Evolutionary conservation across 2,329 filamentous ascomycete species (phyloP).

Genomic region (Neoascochyta sp.): DNA sequence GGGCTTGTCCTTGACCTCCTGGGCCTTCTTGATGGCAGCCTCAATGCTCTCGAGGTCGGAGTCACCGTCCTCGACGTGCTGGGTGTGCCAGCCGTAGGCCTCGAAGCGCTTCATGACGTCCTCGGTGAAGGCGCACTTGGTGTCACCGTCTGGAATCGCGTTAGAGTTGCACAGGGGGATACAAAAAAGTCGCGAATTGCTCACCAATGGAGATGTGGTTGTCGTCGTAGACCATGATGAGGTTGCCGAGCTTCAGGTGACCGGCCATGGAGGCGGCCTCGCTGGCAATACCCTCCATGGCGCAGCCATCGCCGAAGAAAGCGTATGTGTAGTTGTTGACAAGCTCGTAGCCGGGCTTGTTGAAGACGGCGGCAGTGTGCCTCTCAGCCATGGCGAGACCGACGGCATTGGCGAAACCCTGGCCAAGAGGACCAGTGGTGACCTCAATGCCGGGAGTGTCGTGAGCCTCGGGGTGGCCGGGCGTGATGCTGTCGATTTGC

Average conservation of each 20-base stretch:
- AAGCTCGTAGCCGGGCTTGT: conserved; percentile 90
- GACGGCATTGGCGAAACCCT: conserved; percentile 96
- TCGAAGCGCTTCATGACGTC: conserved; percentile 94
- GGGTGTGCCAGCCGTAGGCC: conserved; percentile 92
- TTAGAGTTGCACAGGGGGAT: conserved; percentile 10
- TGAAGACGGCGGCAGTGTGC: conserved; percentile 86
- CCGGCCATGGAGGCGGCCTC: conserved; percentile 91
- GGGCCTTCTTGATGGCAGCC: conserved; percentile 77
- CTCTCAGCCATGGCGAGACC: conserved; percentile 96
- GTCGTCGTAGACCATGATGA: conserved; percentile 96
- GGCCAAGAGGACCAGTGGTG: conserved; percentile 94
- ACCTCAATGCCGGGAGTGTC: conserved; percentile 97
- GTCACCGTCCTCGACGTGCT: conserved; percentile 83
- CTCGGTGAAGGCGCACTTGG: conserved; percentile 94
- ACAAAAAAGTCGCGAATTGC: conserved; percentile 15
- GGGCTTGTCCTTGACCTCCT: conserved; percentile 92
- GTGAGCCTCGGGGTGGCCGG: conserved; percentile 93
- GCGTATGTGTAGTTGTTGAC: conserved; percentile 95
- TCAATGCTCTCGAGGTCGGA: conserved; percentile 83
- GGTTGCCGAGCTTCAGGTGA: conserved; percentile 95
- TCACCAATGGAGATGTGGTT: conserved; percentile 87
- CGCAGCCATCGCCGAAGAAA: conserved; percentile 97
- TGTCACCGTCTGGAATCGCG: conserved; percentile 71
- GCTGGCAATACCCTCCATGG: conserved; percentile 95
- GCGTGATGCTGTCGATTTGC: conserved; percentile 76